A percentile compares a stretch with the other conserved stretches of the same genome.
phyloP scores from a whole-genome alignment of 441 rosid species.

The Brassica balearica region DNA sequence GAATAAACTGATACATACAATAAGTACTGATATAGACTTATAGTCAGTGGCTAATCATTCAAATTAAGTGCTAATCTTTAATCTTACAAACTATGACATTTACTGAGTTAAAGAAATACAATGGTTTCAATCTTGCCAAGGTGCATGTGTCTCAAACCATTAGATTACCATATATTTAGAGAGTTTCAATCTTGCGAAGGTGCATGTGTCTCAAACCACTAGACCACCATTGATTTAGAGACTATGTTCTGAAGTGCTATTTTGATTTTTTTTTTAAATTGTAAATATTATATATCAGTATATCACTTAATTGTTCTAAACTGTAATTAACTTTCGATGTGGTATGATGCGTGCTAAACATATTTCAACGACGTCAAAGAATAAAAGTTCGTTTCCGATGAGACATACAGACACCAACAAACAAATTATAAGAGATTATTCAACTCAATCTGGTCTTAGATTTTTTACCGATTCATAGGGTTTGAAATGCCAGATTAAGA shows the following conservation, averaged over 20 bases:
- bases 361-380: background rate
- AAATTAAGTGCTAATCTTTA: background rate
- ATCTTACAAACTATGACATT: background rate
- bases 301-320: background rate
- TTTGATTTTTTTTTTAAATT: background rate
- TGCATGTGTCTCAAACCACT: background rate
- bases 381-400: background rate
- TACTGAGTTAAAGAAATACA: background rate
- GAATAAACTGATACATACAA: background rate
- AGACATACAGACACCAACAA: background rate
- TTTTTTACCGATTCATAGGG: background rate
- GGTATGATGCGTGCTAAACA: background rate
- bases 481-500: background rate
- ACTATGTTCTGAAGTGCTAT: background rate
- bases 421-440: too few species aligned
- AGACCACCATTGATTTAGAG: background rate
- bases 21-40: background rate
- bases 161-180: too few species aligned
- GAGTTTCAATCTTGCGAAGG: too few species aligned
- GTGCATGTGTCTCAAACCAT: background rate
- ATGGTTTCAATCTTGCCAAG: background rate
- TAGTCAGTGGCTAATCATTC: background rate
- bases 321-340: background rate
- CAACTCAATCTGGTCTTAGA: background rate
- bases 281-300: background rate